Evolutionary conservation across 75 land plant genomes (phyloP), one percentile per base, ranked within the genome.

Genomic region (Picea glauca): DNA sequence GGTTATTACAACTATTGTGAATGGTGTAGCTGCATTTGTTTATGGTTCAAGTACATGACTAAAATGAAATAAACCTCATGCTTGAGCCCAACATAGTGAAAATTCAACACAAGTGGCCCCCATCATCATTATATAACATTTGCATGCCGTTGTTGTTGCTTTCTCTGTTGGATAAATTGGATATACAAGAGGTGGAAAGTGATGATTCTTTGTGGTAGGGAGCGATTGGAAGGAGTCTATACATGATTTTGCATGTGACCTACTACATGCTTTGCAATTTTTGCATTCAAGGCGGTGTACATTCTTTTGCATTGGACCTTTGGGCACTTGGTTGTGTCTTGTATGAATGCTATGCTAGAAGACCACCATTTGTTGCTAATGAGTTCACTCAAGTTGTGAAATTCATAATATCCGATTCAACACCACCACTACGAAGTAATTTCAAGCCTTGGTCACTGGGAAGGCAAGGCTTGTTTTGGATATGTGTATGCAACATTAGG

Each of bases 271-370:
- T 79, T 83, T 98, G 79, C 99, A 93, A 96, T 98, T 63, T 17
- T 66, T 80, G 59, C 58, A 32, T 63, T 43, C 40, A 96, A 74
- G 99, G 96, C 76, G 98, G 98, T 61, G 91, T 95, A 58, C 98
- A 98, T 83, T 98, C 99, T 20, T 94, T 90, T 84, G 96, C 96
- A 76, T 95, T 98, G 50, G 99, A 98, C 82, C 81, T 98, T 11
- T 98, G 99, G 99, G 98, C 98, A 43, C 89, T 98, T 66, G 99
- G 99, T 57, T 98, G 99, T 81, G 96, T 98, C 9, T 82, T 98
- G 78, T 95, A 95, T 79, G 99, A 98, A 72, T 98, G 99, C 84
- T 98, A 88, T 81, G 77, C 94, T 66, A 98, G 99, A 23, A 85
- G 86, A 57, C 99, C 99, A 78, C 98, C 99, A 13, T 98, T 95